Base-by-base conservation (phyloP, 2,329 filamentous ascomycete species). In the Lasiodiplodia gonubiensis region DNA sequence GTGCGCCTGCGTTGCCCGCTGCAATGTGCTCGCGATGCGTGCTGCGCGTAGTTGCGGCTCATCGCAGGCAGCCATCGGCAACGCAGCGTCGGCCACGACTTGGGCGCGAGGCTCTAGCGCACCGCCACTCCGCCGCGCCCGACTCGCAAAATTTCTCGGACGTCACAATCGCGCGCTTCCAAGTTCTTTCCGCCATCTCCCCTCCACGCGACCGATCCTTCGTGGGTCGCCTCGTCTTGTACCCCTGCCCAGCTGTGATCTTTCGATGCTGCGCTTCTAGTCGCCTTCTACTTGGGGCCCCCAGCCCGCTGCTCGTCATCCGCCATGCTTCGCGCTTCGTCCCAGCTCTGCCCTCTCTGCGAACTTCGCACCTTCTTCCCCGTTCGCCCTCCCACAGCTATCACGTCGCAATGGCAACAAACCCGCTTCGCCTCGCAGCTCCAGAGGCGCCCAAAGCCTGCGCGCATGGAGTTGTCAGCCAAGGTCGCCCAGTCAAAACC, bases 401-500 rank as follows among this genome's bases (percentile, higher is more conserved):
- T 21, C 25, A 53, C 53, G 39, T 46, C 67, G 53, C 51, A 71
- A 77, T 81, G 78, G 77, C 78, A 78, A 65, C 73, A 78, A 39
- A 70, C 72, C 23, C 78, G 83, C 30, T 74, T 76, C n/a, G 78
- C 80, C 69, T 76, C 80, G 63, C 79, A 78, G 55, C 72, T 78
- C 54, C 76, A 82, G 67, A 80, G 79, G 70, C 79, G 80, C 30
- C 2, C 30, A 6, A 75, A 76, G 52, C 84, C 84, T 0, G 82
- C 84, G 72, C 80, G 84, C 55, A 86, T 86, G 83, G 76, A 79
- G 7, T 78, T 87, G 23, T 85, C 85, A 12, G 77, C 79, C 51
- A 55, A 55, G 35, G 67, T 68, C 16, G 66, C 54, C 8, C 54
- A 52, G 16, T 37, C 60, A n/a, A 52, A 37, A 35, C 16, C 59